Conservation (phyloP, 495 filamentous ascomycete genomes). For the Viridothelium virens region DNA sequence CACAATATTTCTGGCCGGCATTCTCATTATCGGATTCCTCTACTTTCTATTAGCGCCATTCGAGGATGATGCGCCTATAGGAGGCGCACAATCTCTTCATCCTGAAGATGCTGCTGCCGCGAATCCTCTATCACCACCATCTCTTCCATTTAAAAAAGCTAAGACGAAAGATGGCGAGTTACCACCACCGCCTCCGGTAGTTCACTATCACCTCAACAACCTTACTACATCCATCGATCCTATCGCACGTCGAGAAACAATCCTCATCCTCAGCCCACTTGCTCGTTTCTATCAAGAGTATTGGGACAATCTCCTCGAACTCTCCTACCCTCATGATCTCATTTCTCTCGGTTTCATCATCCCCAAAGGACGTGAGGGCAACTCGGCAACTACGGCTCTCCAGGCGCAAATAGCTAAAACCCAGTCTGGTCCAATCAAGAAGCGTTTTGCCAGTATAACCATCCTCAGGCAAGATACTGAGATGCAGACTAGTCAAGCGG, state of each 20-base stretch:
- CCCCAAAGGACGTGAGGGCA: slow-evolving; percentile 82
- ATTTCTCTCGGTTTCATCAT: slow-evolving; percentile 96
- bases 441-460: slow-evolving; percentile 82
- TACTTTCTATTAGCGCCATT: slow-evolving; percentile 39
- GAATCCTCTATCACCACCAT: slow-evolving; percentile 73
- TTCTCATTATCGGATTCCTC: slow-evolving; percentile 57
- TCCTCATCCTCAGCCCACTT: slow-evolving; percentile 88
- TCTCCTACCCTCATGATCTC: slow-evolving; percentile 85
- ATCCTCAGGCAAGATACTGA: slow-evolving; percentile 96
- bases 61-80: slow-evolving; percentile 7
- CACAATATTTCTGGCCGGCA: slow-evolving; percentile 52
- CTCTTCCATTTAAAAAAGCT: slow-evolving; percentile 70
- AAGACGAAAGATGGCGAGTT: slow-evolving; percentile 42
- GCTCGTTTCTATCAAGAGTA: slow-evolving; percentile 87
- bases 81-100: slow-evolving; percentile 19
- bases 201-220: slow-evolving; percentile 90
- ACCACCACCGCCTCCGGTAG: slow-evolving; percentile 71
- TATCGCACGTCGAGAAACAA: slow-evolving; percentile 66
- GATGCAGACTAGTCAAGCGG: slow-evolving; percentile 69
- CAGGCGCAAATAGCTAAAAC: slow-evolving; percentile 79
- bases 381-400: slow-evolving; percentile 67
- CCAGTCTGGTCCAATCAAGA: slow-evolving; percentile 66
- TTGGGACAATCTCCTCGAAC: slow-evolving; percentile 85
- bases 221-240: slow-evolving; percentile 73
- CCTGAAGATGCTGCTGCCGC: slow-evolving; percentile 53